Evolutionary conservation across 345 rosid species (phyloP).

Genomic region (Gossypioides kirkii): DNA sequence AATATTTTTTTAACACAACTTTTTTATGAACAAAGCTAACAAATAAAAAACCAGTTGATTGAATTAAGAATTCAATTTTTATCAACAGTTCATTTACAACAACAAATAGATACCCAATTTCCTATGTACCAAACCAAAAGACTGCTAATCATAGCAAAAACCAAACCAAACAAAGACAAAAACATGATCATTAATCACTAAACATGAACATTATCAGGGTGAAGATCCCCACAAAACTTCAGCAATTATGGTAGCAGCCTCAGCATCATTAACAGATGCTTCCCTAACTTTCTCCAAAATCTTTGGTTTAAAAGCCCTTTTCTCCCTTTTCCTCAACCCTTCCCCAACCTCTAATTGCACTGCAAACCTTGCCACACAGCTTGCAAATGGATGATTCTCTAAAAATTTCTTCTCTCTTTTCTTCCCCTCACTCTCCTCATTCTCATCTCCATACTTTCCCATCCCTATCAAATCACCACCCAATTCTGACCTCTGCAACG

Average conservation of each 20-base stretch:
- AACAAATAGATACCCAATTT: background rate
- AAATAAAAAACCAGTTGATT: background rate
- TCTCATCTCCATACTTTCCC: constrained; percentile 23
- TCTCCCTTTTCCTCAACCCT: constrained; percentile 67
- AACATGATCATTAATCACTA: background rate
- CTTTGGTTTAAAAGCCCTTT: constrained; percentile 51
- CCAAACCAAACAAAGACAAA: background rate
- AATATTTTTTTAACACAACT: background rate
- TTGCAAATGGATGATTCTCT: constrained; percentile 55
- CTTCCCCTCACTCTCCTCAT: constrained; percentile 8
- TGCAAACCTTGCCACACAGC: constrained; percentile 65
- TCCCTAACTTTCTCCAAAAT: constrained; percentile 43
- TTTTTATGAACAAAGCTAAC: background rate
- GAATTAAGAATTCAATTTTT: constrained; percentile 7
- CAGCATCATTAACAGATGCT: constrained; percentile 46
- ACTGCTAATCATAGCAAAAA: background rate
- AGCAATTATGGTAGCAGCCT: constrained; percentile 59
- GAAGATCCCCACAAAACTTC: constrained; percentile 80
- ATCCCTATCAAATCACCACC: constrained; percentile 59
- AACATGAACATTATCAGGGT: constrained; percentile 29
- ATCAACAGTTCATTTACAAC: constrained; percentile 15
- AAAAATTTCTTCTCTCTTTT: constrained; percentile 26
- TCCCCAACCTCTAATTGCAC: constrained; percentile 75
- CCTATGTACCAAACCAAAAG: background rate
- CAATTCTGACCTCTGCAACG: constrained; percentile 51